These are phyloP conservation scores for Isoetes engelmannii DNA, from an alignment of 83 land plant genomes.

Conservation along the genomic window DNA sequence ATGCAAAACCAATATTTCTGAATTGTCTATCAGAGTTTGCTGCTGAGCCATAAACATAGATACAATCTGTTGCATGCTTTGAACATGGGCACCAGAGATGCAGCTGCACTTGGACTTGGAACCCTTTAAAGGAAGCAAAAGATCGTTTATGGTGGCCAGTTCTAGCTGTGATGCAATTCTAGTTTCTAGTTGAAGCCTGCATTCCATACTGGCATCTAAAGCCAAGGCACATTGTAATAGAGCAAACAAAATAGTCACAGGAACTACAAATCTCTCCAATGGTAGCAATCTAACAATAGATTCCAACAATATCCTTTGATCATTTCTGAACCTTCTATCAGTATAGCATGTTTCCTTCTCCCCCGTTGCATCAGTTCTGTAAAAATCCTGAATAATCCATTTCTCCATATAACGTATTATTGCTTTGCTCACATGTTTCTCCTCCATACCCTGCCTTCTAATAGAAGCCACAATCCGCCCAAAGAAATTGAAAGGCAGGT, in stretches of 20 bases:
- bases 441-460: neutral
- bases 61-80: conserved; percentile 9
- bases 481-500: conserved; percentile 6
- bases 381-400: neutral
- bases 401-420: neutral
- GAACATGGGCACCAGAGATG: neutral
- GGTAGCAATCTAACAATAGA: neutral
- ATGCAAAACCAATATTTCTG: neutral
- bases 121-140: neutral
- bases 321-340: neutral
- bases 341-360: neutral
- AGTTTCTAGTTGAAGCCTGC: conserved; percentile 7
- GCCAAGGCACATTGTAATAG: neutral
- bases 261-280: neutral
- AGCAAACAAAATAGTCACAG: neutral
- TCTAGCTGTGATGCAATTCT: conserved; percentile 16
- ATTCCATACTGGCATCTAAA: conserved; percentile 7
- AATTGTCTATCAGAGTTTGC: neutral
- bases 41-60: conserved; percentile 7
- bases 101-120: neutral
- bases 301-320: neutral
- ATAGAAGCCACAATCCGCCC: neutral
- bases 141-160: conserved; percentile 9
- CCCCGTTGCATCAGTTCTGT: neutral
- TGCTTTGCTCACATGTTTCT: neutral